A percentile compares a stretch with the other conserved stretches of the same genome.
These are phyloP conservation scores for Talaromyces wortmannii DNA, from an alignment of 495 filamentous ascomycete genomes.

Conservation along the genomic window DNA sequence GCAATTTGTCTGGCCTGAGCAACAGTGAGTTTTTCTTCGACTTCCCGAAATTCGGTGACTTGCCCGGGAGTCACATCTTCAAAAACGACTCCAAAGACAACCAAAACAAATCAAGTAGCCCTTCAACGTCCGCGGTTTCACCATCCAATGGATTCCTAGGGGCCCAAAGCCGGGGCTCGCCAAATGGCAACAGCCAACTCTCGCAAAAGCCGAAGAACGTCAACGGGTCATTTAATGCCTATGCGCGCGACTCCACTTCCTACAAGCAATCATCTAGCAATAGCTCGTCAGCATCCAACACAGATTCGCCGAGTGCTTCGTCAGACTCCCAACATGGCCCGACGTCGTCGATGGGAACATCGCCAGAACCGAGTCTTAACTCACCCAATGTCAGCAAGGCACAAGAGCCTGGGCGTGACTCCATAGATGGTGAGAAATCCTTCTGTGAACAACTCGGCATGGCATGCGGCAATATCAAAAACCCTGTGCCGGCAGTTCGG, in stretches of 20 bases:
- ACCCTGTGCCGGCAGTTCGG: slow-evolving; percentile 52
- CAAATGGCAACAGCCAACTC: not conserved
- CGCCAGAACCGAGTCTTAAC: slow-evolving; percentile 57
- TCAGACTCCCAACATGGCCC: slow-evolving; percentile 55
- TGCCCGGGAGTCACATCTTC: slow-evolving; percentile 58
- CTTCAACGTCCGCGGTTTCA: slow-evolving; percentile 10
- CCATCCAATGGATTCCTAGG: slow-evolving; percentile 23
- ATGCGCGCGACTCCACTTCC: not conserved
- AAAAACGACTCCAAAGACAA: slow-evolving; percentile 36
- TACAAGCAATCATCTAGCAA: not conserved
- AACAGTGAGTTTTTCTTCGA: slow-evolving; percentile 89
- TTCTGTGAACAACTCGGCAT: slow-evolving; percentile 68
- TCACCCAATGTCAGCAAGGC: slow-evolving; percentile 53
- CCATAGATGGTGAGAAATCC: slow-evolving; percentile 48
- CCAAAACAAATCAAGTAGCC: slow-evolving; percentile 18
- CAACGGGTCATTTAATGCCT: not conserved
- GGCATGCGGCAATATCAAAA: slow-evolving; percentile 64
- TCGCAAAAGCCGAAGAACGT: not conserved
- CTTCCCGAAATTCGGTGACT: slow-evolving; percentile 84
- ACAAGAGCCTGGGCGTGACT: slow-evolving; percentile 31
- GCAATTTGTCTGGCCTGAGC: slow-evolving; percentile 43
- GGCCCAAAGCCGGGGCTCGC: slow-evolving; percentile 8
- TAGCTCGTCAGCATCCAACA: slow-evolving; percentile 31
- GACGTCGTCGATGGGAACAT: slow-evolving; percentile 81
- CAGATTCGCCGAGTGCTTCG: slow-evolving; percentile 49